Evolutionary conservation across 768 basidiomycete species (phyloP), one percentile per base, ranked within the genome.

Genomic region (Amanita subjunquillea): DNA sequence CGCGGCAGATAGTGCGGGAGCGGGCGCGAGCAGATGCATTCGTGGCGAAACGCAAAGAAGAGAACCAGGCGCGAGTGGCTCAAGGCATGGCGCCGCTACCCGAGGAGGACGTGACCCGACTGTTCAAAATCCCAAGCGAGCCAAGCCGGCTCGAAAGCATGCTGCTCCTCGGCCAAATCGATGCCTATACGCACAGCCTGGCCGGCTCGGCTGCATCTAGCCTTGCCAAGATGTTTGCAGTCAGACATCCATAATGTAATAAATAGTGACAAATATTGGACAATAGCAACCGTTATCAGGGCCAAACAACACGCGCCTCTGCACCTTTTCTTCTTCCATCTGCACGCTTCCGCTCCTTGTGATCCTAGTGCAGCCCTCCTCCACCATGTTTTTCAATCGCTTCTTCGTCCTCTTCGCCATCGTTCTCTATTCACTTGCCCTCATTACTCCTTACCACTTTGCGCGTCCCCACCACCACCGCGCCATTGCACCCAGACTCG

Each of bases 41-140:
- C 62, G 68, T 93, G 50, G 76, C 79, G 60, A 93, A 92, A 68
- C 82, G 91, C 52, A 89, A 85, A 63, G 93, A 95, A 65, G 93
- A 96, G 69, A 95, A 90, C 61, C 77, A 76, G 36, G 71, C 71
- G 48, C 79, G 93, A 41, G 75, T 86, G 56, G 83, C 82, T 37
- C 89, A 92, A 61, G 93, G 93, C 10, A 70, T 94, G 48, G 79
- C 80, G 23, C 90, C 93, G 57, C 72, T 94, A 27, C 92, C 93
- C 1, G 87, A 91, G 66, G 88, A 95, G 63, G 87, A 91, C 60
- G 79, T 91, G 32, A 75, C 79, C 61, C 76, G 91, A 56, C 62
- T 92, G 63, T 92, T 91, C 75, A 91, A 87, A 71, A 87, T 92
- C 36, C 88, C 91, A 6, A 71, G 81, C 20, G 93, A 95, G 62